A percentile compares a stretch with the other conserved stretches of the same genome.
Evolutionary conservation across 2,329 filamentous ascomycete genomes (phyloP).

Genomic region (Alternaria tenuissima): DNA sequence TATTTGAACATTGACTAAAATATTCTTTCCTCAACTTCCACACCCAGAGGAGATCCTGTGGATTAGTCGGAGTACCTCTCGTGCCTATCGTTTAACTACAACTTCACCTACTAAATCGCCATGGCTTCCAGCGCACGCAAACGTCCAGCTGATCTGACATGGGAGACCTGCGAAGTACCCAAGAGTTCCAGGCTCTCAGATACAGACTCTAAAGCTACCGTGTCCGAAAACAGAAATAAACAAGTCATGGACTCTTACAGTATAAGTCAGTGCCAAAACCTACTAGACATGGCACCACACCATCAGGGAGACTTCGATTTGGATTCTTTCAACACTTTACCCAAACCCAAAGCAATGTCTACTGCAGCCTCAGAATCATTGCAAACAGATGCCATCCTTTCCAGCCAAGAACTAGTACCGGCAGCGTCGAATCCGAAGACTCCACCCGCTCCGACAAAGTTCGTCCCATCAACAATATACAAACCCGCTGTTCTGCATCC

Average conservation of each 20-base stretch:
- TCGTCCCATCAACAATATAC: not conserved
- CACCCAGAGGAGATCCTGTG: too few species aligned
- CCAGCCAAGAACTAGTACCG: not conserved
- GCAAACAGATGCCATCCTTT: not conserved
- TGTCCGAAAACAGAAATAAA: not conserved
- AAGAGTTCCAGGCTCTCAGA: not conserved
- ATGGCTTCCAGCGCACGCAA: constrained; percentile 5
- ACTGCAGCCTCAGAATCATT: too few species aligned
- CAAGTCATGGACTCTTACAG: too few species aligned
- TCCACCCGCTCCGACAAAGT: not conserved
- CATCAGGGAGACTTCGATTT: not conserved
- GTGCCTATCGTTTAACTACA: too few species aligned
- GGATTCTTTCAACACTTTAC: not conserved
- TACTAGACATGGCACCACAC: not conserved
- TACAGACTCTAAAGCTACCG: not conserved
- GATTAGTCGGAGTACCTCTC: too few species aligned
- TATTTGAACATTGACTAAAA: too few species aligned
- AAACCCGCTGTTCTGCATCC: not conserved
- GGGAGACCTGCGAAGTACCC: not conserved
- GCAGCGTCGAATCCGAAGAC: not conserved
- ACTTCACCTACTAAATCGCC: not conserved
- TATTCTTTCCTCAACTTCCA: too few species aligned
- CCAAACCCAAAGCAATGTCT: not conserved
- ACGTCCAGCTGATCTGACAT: not conserved
- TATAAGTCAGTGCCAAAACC: not conserved